Base-by-base conservation (phyloP, 495 filamentous ascomycete genomes). In the Sporormia fimetaria region DNA sequence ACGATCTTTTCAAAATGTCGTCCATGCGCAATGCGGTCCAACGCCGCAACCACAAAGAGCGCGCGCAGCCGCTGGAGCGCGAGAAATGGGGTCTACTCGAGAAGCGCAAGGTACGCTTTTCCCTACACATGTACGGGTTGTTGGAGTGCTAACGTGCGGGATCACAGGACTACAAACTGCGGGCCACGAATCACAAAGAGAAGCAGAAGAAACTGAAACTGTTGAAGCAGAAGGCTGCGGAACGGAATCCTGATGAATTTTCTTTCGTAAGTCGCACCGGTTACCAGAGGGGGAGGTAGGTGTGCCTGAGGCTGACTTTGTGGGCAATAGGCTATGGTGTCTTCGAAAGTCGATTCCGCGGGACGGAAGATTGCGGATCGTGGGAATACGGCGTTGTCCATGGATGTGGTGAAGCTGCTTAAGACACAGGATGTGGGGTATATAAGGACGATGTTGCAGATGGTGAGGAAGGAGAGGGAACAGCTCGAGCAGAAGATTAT, bases 401-500 rank as follows among this genome's bases (percentile, higher is more conserved):
- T 68, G 29, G 83, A 92, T 41, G 76, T 78, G 12, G 82, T 90
- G 17, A 78, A 85, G 56, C 60, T 94, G 52, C 74, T 94, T 47
- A 98, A 98, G 74, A 96, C 92, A 30, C 92, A 98, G 65, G 90
- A 98, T 65, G 67, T 81, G 22, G 87, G 81, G 6, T 96, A 96
- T 57, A 55, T 98, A 18, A 67, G 85, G 52, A 86, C 74, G 21
- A 68, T 76, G 48, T 61, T 69, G 39, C 73, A 79, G 54, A 62
- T 67, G 54, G 67, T 74, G 17, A 66, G 73, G 49, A 66, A 68
- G 47, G 68, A 76, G 52, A 65, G 76, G 35, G 70, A 80, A 62
- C 66, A 64, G 51, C 38, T 76, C 37, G 74, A 78, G 62, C 54
- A 66, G 45, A 69, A 72, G 33, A 60, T 74, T 30, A 40, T 66